Conservation (phyloP, 1,139 yeast genomes). For the Yamadazyma pseudoaaseri region DNA sequence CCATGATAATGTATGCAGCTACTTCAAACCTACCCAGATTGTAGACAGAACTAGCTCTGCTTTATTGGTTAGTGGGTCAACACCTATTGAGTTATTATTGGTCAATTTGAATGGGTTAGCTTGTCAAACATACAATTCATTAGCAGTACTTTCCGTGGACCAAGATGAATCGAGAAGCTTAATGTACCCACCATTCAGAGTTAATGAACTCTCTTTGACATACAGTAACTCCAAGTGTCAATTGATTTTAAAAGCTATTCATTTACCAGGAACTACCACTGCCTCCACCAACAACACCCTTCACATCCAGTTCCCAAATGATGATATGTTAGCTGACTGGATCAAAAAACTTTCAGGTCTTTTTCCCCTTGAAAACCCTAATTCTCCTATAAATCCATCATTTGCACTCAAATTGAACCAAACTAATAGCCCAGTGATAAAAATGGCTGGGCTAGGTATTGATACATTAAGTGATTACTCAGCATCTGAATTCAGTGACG, state of each 20-base stretch:
- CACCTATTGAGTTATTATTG: slow-evolving; percentile 29
- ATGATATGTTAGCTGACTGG: slow-evolving; percentile 26
- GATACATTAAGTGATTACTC: slow-evolving; percentile 25
- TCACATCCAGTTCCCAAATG: slow-evolving; percentile 18
- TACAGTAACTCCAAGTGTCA: slow-evolving; percentile 19
- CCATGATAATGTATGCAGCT: slow-evolving; percentile 35
- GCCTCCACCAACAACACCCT: slow-evolving; percentile 10
- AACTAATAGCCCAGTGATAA: slow-evolving; percentile 14
- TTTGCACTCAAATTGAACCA: slow-evolving; percentile 23
- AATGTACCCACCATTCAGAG: slow-evolving; percentile 43
- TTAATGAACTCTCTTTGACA: slow-evolving; percentile 15
- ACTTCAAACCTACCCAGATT: slow-evolving; percentile 37
- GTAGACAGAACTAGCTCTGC: slow-evolving; percentile 31
- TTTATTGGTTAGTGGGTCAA: slow-evolving; percentile 15
- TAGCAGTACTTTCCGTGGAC: slow-evolving; percentile 33
- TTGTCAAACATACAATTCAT: slow-evolving; percentile 28
- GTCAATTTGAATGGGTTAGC: slow-evolving; percentile 25
- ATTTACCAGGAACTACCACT: slow-evolving; percentile 18
- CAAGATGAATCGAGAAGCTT: slow-evolving; percentile 25
- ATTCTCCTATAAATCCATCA: slow-evolving; percentile 22
- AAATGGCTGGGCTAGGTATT: slow-evolving; percentile 38
- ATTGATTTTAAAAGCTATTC: slow-evolving; percentile 27
- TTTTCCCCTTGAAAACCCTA: slow-evolving; percentile 29
- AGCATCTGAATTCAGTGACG: slow-evolving; percentile 6
- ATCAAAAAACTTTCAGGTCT: slow-evolving; percentile 25